A percentile compares a stretch with the other conserved stretches of the same genome.
Evolutionary conservation across 805 yeast genomes (phyloP).

Genomic region (Kluyveromyces starmeri): DNA sequence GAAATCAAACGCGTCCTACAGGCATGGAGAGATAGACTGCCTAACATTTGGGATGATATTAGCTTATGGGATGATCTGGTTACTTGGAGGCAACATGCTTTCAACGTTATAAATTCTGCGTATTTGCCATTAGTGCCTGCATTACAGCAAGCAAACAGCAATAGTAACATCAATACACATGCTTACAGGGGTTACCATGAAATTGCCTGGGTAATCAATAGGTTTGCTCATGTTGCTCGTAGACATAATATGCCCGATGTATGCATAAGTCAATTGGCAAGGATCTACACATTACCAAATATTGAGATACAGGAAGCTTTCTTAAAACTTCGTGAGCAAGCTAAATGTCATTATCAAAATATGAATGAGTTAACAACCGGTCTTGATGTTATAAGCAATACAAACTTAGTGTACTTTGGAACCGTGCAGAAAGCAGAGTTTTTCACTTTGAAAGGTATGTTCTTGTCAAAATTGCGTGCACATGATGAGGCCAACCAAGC

Average conservation of each 20-base stretch:
- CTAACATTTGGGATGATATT: constrained; percentile 95
- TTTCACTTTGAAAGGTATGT: constrained; percentile 96
- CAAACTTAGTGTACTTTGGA: constrained; percentile 91
- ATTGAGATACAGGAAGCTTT: constrained; percentile 98
- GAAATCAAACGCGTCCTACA: constrained; percentile 90
- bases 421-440: constrained; percentile 98
- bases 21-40: constrained; percentile 97
- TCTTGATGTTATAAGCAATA: constrained; percentile 90
- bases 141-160: constrained; percentile 60
- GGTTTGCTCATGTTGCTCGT: constrained; percentile 97
- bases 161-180: constrained; percentile 73
- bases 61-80: constrained; percentile 96
- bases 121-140: constrained; percentile 89
- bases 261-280: constrained; percentile 83
- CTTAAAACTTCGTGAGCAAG: constrained; percentile 90
- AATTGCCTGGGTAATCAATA: constrained; percentile 96
- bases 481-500: constrained; percentile 96
- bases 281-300: constrained; percentile 91
- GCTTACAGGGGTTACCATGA: constrained; percentile 98
- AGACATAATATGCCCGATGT: constrained; percentile 96
- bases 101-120: constrained; percentile 89
- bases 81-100: constrained; percentile 98
- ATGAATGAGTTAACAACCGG: constrained; percentile 89
- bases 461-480: constrained; percentile 80
- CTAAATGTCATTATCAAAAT: constrained; percentile 93